These are phyloP conservation scores for Blastobotrys peoriensis DNA, from an alignment of 805 yeast species.

Conservation along the genomic window DNA sequence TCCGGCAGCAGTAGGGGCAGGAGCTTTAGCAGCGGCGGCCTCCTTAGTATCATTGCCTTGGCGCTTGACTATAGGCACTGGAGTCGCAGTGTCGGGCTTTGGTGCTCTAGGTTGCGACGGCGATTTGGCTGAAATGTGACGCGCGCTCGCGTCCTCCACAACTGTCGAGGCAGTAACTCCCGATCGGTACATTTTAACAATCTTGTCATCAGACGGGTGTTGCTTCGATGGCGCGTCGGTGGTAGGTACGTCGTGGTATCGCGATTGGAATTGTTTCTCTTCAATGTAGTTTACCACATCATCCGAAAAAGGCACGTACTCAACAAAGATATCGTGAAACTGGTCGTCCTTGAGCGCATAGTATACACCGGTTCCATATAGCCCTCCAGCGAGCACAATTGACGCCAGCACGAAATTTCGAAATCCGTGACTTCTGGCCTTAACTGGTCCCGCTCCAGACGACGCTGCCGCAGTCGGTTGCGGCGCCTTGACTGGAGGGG, in stretches of 20 bases:
- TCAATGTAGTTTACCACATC: conserved; percentile 46
- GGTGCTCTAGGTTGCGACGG: no score
- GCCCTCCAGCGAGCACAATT: conserved; percentile 25
- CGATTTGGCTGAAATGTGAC: conserved; percentile 11
- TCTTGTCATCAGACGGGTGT: conserved; percentile 6
- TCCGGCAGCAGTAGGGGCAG: conserved; percentile 1
- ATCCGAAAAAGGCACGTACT: conserved; percentile 61
- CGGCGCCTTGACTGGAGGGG: no score
- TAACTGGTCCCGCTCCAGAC: not conserved
- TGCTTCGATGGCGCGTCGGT: conserved; percentile 1
- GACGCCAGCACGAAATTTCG: conserved; percentile 28
- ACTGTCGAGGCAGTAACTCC: conserved; percentile 19
- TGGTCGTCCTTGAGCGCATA: conserved; percentile 50
- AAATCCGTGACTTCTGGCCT: conserved; percentile 22
- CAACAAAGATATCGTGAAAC: conserved; percentile 56
- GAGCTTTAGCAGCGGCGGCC: conserved; percentile 10
- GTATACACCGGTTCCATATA: conserved; percentile 58
- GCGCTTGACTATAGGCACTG: conserved; percentile 3
- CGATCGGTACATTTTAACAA: conserved; percentile 17
- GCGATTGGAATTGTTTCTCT: conserved; percentile 29
- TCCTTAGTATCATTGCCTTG: conserved; percentile 2
- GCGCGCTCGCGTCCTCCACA: not conserved
- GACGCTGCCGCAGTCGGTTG: no score
- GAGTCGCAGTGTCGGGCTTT: conserved; percentile 9
- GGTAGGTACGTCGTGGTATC: conserved; percentile 17